Evolutionary conservation across 805 yeast species (phyloP), one percentile per base, ranked within the genome.

Genomic region (Groenewaldozyma salmanticensis): DNA sequence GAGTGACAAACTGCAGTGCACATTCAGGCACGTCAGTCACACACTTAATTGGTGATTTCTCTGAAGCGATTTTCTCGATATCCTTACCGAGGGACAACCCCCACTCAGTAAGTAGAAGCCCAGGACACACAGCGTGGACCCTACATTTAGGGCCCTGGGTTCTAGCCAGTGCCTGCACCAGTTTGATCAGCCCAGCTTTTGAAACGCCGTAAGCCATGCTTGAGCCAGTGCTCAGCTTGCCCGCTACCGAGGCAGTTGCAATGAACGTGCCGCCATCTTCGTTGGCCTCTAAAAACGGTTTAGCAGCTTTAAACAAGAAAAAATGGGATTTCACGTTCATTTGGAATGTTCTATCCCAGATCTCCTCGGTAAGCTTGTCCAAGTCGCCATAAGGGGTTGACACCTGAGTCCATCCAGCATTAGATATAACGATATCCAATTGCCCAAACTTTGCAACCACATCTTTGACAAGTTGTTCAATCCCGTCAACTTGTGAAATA

Each of bases 141-240:
- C 55, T 37, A 16, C 40, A 20, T 35, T 50, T 48, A 4, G 53
- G 48, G 15, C 54, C 54, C 16, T 40, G 45, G 19, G 45, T 40
- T 42, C 46, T 52, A 21, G 61, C 61, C 15, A 58, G 36, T 32
- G 54, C 49, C 33, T 47, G 41, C 33, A 52, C 50, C 44, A 58
- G 35, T 16, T 57, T 59, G 39, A 63, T 59, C 42, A 52, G 41
- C 4, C 52, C 62, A 2, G 62, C 59, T 45, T 58, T 58, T 37
- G 55, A 40, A 7, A 60, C 66, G 5, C 65, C 55, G 47, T 65
- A 65, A 7, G 70, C 66, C 36, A 65, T 51, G 38, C 64, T 55
- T 5, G 55, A 48, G 2, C 61, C 60, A 7, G 46, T 31, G 6
- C 61, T 63, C 17, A 53, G 44, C 32, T 55, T 55, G 6, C 65